These are phyloP conservation scores for Sedum album DNA, from an alignment of 164 flowering plant genomes.

Conservation along the genomic window DNA sequence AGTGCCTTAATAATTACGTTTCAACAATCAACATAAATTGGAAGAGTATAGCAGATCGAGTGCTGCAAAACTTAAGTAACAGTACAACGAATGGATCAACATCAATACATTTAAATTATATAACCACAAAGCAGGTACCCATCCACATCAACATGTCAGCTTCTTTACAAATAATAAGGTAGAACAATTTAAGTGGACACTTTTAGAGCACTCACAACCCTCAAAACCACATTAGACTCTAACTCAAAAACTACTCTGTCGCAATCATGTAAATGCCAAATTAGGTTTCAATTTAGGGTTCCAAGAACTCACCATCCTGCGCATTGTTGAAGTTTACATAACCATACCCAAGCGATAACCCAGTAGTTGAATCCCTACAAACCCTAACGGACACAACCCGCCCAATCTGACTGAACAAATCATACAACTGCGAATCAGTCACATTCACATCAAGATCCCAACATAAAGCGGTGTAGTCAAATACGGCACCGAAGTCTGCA, in stretches of 20 bases:
- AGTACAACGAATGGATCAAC: too few species aligned
- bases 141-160: too few species aligned
- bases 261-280: conserved; percentile 1
- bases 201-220: too few species aligned
- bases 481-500: conserved; percentile 18
- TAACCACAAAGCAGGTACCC: too few species aligned
- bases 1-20: too few species aligned
- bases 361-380: conserved; percentile 54
- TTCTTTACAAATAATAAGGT: too few species aligned
- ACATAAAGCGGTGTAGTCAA: conserved; percentile 58
- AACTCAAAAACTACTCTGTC: too few species aligned
- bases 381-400: conserved; percentile 60
- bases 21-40: too few species aligned
- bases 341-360: conserved; percentile 71
- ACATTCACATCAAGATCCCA: conserved; percentile 75
- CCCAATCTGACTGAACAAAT: conserved; percentile 38
- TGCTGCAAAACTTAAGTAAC: too few species aligned
- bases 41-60: too few species aligned
- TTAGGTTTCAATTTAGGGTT: background rate
- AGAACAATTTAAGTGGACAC: too few species aligned
- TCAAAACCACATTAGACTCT: background rate
- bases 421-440: conserved; percentile 41
- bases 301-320: conserved; percentile 36
- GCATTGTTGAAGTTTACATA: conserved; percentile 60
- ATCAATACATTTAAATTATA: too few species aligned